Evolutionary conservation across 345 rosid species (phyloP), one percentile per base, ranked within the genome.

Genomic region (Brassica napus): DNA sequence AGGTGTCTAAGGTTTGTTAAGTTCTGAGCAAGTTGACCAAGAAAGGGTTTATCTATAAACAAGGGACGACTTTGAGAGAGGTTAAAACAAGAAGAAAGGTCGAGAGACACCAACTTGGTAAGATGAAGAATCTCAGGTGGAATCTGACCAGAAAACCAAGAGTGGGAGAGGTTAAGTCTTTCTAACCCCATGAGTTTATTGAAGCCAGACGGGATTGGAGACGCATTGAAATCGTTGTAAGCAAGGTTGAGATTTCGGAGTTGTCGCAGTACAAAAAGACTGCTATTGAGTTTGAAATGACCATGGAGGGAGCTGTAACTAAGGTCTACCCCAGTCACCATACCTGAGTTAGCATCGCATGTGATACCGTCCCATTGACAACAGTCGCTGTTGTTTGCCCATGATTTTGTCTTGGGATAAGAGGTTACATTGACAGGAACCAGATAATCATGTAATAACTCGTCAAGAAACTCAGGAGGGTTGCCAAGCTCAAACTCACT

Each of bases 221-320:
- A 76, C 12, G 0, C 0, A 1, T 0, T 30, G 77, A 84, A 83
- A 21, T 76, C 1, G 62, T 85, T 80, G 57, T 3, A 8, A 67
- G 84, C 71, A 0, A 85, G 85, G 14, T 81, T 71, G 1, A 86
- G 79, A 4, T n/a, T 10, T 12, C 37, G 83, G 83, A 77, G 70
- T 15, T 67, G 16, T 5, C 0, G 21, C 5, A 77, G 4, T n/a
- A 16, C 47, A 11, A 70, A 70, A 21, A 62, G 65, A 23, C 70
- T 49, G 21, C 75, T 77, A 1, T 23, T 70, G 18, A 57, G 55
- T 14, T 44, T 23, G 1, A 77, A 9, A 5, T 0, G 8, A 1
- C 55, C 69, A 8, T 61, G 14, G 28, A 61, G 54, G 5, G 1
- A 1, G 32, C 74, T 21, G 65, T 0, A 1, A 30, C 61, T 60